Evolutionary conservation across 345 rosid species (phyloP).

Genomic region (Salix brachista): DNA sequence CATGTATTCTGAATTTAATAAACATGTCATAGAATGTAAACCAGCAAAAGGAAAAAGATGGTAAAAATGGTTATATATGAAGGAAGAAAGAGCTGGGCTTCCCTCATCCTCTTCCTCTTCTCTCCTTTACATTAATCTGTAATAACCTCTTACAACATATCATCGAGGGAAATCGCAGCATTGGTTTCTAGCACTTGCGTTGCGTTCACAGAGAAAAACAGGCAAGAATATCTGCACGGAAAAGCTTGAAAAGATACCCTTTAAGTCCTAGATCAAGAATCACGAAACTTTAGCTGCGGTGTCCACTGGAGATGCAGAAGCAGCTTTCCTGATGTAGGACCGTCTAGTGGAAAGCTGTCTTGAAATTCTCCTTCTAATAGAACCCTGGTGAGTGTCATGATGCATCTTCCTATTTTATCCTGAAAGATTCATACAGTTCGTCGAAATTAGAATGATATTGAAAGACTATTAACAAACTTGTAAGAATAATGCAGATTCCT

Average conservation of each 20-base stretch:
- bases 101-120: background rate
- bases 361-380: conserved; percentile 70
- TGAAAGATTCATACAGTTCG: conserved; percentile 26
- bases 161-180: background rate
- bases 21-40: too few relatives aligned
- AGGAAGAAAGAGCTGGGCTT: background rate
- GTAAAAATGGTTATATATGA: background rate
- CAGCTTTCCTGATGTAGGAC: conserved; percentile 68
- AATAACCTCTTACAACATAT: background rate
- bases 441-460: background rate
- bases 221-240: background rate
- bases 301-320: conserved; percentile 69
- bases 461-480: too few relatives aligned
- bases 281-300: conserved; percentile 57
- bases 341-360: conserved; percentile 52
- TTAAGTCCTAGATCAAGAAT: conserved; percentile 20
- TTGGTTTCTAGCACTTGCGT: background rate
- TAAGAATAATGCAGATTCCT: too few relatives aligned
- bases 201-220: background rate
- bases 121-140: background rate
- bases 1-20: too few relatives aligned
- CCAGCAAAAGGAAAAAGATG: too few relatives aligned
- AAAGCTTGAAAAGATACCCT: background rate
- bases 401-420: conserved; percentile 75
- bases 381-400: conserved; percentile 81